These are phyloP conservation scores for Phaeosphaeriaceae sp. DNA, from an alignment of 2,329 filamentous ascomycete genomes.

Conservation along the genomic window DNA sequence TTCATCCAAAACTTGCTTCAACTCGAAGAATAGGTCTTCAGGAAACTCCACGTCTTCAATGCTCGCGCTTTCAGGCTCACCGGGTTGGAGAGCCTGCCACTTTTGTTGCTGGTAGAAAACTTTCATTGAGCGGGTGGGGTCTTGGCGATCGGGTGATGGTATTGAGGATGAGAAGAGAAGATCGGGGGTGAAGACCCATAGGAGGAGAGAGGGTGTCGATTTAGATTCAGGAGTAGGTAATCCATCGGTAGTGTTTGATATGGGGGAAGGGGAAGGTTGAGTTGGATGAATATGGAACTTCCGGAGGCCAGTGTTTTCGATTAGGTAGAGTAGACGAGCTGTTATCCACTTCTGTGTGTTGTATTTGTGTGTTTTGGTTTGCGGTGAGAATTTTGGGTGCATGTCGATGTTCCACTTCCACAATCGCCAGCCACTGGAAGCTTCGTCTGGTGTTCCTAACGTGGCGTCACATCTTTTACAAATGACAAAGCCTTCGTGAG, in stretches of 20 bases:
- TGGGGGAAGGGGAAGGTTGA: not conserved
- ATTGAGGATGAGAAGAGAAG: conserved; percentile 61
- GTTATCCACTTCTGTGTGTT: conserved; percentile 54
- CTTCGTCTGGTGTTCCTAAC: conserved; percentile 52
- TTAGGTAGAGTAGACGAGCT: conserved; percentile 62
- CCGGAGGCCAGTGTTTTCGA: conserved; percentile 62
- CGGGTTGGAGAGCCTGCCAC: conserved; percentile 29
- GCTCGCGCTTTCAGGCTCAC: conserved; percentile 49
- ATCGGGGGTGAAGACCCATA: conserved; percentile 68
- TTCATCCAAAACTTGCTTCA: conserved; percentile 54
- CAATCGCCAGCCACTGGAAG: conserved; percentile 55
- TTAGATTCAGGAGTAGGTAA: not conserved
- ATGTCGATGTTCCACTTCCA: conserved; percentile 57
- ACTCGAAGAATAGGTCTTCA: conserved; percentile 54
- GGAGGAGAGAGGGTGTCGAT: conserved; percentile 40
- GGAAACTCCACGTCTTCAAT: conserved; percentile 63
- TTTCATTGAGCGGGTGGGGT: conserved; percentile 62
- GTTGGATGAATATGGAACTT: conserved; percentile 61
- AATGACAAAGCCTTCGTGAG: conserved; percentile 20
- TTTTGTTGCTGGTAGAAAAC: conserved; percentile 57
- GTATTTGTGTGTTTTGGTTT: conserved; percentile 23
- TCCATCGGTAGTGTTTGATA: not conserved
- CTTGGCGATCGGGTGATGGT: conserved; percentile 22
- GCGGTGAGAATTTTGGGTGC: conserved; percentile 6
- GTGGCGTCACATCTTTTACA: conserved; percentile 49